These are phyloP conservation scores for Ramalina intermedia DNA, from an alignment of 495 filamentous ascomycete genomes.

Conservation along the genomic window DNA sequence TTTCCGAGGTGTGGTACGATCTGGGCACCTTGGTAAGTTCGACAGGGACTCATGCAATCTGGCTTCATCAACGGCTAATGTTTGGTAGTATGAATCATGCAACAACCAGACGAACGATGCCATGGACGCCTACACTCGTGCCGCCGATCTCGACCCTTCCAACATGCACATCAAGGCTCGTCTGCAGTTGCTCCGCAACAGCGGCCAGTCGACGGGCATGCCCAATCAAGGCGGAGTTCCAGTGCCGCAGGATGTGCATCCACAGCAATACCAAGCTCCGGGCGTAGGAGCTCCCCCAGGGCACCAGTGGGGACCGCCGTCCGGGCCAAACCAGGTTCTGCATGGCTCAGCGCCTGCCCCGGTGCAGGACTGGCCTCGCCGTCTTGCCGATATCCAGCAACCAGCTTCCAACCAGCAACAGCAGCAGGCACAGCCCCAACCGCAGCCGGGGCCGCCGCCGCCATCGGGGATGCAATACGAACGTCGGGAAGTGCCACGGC, in stretches of 20 bases:
- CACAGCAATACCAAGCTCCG: slow-evolving; percentile 64
- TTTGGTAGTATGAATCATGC: slow-evolving; percentile 77
- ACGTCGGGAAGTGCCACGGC: slow-evolving; percentile 53
- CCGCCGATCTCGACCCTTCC: slow-evolving; percentile 80
- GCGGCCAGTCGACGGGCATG: slow-evolving; percentile 56
- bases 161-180: slow-evolving; percentile 96
- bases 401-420: slow-evolving; percentile 13
- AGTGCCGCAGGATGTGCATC: slow-evolving; percentile 72
- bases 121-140: slow-evolving; percentile 86
- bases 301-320: slow-evolving; percentile 59
- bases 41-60: slow-evolving; percentile 2
- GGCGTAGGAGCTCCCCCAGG: slow-evolving; percentile 59
- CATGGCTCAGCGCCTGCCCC: slow-evolving; percentile 47
- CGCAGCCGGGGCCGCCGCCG: slow-evolving; percentile 19
- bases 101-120: slow-evolving; percentile 98
- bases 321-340: slow-evolving; percentile 45
- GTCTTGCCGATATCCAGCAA: slow-evolving; percentile 61
- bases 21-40: slow-evolving; percentile 80
- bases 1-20: slow-evolving; percentile 99
- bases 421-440: slow-evolving; percentile 49
- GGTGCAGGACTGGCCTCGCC: slow-evolving; percentile 59
- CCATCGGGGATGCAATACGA: slow-evolving; percentile 51
- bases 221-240: slow-evolving; percentile 54
- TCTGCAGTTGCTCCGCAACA: slow-evolving; percentile 66
- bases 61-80: slow-evolving; percentile 13